phyloP scores from a whole-genome alignment of 176 grass and related monocot genomes.

The Puccinellia tenuiflora region DNA sequence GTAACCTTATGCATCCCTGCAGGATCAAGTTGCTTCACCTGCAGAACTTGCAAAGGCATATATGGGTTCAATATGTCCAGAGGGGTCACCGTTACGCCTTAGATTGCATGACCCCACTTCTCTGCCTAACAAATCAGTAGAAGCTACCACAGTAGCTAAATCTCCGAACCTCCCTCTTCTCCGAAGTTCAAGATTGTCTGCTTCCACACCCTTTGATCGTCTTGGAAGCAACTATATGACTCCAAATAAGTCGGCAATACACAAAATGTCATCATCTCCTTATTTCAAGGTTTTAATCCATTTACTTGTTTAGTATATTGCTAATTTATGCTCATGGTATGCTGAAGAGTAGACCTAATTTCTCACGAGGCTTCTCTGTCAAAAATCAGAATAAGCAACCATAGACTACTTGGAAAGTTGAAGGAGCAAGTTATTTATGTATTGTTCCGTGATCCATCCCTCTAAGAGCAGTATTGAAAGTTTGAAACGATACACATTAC shows the following conservation, averaged over 20 bases:
- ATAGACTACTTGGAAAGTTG: background rate
- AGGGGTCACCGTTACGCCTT: conserved; percentile 24
- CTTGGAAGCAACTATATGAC: conserved; percentile 11
- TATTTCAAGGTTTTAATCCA: conserved; percentile 48
- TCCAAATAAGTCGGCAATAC: conserved; percentile 38
- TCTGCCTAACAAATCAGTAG: conserved; percentile 1
- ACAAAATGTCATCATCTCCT: conserved; percentile 53
- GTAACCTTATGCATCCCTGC: background rate
- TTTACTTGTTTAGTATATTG: background rate
- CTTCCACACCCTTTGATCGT: conserved; percentile 16
- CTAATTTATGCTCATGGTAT: background rate
- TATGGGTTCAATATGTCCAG: conserved; percentile 47
- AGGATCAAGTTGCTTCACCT: conserved; percentile 48
- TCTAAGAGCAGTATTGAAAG: background rate
- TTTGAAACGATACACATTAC: background rate
- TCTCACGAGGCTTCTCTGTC: background rate
- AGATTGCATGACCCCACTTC: conserved; percentile 32
- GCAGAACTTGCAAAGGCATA: conserved; percentile 59
- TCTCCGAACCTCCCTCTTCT: conserved; percentile 8
- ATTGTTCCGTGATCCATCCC: background rate
- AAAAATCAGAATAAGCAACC: background rate
- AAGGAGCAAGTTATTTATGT: background rate
- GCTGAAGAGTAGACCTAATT: background rate
- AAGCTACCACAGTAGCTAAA: conserved; percentile 22
- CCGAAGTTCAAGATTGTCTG: conserved; percentile 24